phyloP scores from a whole-genome alignment of 257 asterid genomes.

The Solanum chilense region DNA sequence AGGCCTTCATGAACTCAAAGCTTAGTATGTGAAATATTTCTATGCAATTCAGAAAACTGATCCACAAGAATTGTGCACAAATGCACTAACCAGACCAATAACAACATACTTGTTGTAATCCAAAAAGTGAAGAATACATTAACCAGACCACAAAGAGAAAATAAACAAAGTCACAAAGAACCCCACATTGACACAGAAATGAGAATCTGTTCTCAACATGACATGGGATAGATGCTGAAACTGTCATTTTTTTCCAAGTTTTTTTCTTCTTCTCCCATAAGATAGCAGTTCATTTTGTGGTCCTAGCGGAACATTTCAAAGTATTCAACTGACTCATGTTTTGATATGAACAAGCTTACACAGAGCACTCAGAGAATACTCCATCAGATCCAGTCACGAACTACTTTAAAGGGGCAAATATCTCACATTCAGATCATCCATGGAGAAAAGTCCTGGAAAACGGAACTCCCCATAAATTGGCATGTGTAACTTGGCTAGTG shows the following conservation, averaged over 20 bases:
- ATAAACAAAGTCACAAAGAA: background rate
- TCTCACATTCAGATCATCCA: background rate
- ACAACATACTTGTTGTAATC: background rate
- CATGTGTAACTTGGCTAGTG: background rate
- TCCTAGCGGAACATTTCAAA: background rate
- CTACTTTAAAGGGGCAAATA: background rate
- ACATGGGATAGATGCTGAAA: background rate
- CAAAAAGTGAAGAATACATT: background rate
- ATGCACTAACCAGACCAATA: background rate
- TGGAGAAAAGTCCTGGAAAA: background rate
- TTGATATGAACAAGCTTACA: background rate
- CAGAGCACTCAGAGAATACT: background rate
- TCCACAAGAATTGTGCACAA: background rate
- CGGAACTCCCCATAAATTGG: background rate
- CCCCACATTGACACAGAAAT: background rate
- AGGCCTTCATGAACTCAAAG: constrained; percentile 3
- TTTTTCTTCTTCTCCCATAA: background rate
- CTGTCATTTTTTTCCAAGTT: background rate
- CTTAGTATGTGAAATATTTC: background rate
- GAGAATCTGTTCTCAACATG: background rate
- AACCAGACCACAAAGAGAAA: background rate
- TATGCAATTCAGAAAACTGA: background rate
- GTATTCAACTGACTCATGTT: background rate
- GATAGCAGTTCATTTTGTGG: background rate
- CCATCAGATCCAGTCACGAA: background rate